Conservation (phyloP, 179 eudicot genomes). For the Silene coronaria region DNA sequence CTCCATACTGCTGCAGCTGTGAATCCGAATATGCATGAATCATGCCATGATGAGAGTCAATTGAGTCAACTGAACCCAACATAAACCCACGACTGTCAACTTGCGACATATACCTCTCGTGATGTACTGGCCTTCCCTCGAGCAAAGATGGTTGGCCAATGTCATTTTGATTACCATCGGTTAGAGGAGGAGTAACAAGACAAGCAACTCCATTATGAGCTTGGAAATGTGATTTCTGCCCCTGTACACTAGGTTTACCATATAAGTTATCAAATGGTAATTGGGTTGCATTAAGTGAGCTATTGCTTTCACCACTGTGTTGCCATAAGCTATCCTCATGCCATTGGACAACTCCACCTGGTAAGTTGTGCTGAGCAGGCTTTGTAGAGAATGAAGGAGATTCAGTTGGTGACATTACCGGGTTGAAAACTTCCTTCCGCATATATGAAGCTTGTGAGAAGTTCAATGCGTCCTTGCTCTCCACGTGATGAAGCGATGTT, state of each 20-base stretch:
- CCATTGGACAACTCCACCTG: constrained; percentile 26
- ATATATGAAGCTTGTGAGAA: constrained; percentile 29
- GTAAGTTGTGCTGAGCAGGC: constrained; percentile 30
- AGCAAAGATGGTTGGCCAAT: constrained; percentile 27
- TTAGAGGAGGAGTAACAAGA: constrained; percentile 25
- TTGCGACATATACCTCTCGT: constrained; percentile 43
- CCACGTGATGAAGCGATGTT: constrained; percentile 35
- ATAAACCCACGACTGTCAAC: constrained; percentile 36
- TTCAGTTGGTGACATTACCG: constrained; percentile 33
- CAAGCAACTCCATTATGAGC: constrained; percentile 25
- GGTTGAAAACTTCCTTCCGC: constrained; percentile 28
- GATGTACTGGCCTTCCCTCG: constrained; percentile 33
- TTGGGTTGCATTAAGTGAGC: constrained; percentile 34
- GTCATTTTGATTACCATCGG: constrained; percentile 27
- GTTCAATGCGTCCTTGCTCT: constrained; percentile 35
- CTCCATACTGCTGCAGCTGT: constrained; percentile 54
- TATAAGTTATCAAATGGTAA: constrained; percentile 32
- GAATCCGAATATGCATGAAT: constrained; percentile 73
- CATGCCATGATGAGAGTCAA: constrained; percentile 48
- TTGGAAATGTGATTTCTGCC: constrained; percentile 24
- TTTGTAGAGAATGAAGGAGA: constrained; percentile 48
- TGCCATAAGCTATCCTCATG: constrained; percentile 33
- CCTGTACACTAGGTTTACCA: constrained; percentile 29
- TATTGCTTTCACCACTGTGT: constrained; percentile 42
- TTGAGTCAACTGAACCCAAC: constrained; percentile 40